Base-by-base conservation (phyloP, 257 asterid genomes). In the Solanum tacnaense region DNA sequence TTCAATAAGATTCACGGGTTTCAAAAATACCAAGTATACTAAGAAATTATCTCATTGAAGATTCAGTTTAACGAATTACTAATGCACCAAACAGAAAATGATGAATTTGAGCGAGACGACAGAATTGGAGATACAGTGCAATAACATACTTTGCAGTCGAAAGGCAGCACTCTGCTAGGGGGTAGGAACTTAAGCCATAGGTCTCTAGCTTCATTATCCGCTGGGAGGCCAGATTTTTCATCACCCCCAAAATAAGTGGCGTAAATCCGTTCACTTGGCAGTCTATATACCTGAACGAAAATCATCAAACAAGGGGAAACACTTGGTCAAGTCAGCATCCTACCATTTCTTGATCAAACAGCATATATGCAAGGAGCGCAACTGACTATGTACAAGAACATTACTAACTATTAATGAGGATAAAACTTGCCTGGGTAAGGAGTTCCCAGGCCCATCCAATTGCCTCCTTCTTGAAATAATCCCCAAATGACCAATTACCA, bases 191-290 rank as follows among this genome's bases (percentile, higher is more conserved):
- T 90, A 82, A 97, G 99, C 99, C 99, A 97, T n/a, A 91, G 87
- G 71, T 95, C 96, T 90, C 86, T 93, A 1, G 99, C 98, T 89
- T 97, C 99, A 60, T 38, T 83, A 90, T 97, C 99, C 87, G 99
- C 93, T 84, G 96, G 95, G 90, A 97, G 98, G 70, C 98, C 98
- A 88, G 91, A 94, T 87, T 95, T 94, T 86, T 91, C 95, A 88
- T 97, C 99, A 73, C 99, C 99, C 13, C 99, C 98, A 91, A 97
- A 97, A 89, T 97, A 97, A 86, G 99, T 94, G n/a, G 99, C 98
- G 71, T 97, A 96, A 84, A 97, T 91, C 71, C 94, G 91, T 10
- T 95, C 98, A 5, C 67, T 85, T 4, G 99, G 98, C 86, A 97
- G 90, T 84, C 88, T 88, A 89, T 92, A 97, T 65, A 93, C 98